Base-by-base conservation (phyloP, 2,329 filamentous ascomycete species). In the Fusarium chuoi region DNA sequence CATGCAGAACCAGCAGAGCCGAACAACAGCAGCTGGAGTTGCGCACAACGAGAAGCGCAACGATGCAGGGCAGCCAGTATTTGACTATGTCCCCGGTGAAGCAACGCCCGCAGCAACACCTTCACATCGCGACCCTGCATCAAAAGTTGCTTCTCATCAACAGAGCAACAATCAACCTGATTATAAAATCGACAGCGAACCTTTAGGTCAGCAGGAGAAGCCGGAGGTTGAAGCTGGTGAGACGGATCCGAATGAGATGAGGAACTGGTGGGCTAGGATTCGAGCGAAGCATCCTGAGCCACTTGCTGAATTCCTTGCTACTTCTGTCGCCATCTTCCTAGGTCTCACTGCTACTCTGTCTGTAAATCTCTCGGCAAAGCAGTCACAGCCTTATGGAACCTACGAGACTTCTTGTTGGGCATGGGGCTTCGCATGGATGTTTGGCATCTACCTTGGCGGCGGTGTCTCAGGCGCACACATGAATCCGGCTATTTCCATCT, bases 401-500 rank as follows among this genome's bases (percentile, higher is more conserved):
- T 77, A 75, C 36, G 75, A 77, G 42, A 77, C 75, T 3, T 71
- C 68, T 5, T 77, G 75, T 42, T 77, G 75, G 75, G 66, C 75
- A 7, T 77, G 75, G 73, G 75, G 75, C 0, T 77, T 77, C 15
- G 75, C 75, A 5, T 77, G 75, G 75, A 77, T 76, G 73, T 76
- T 77, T 35, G 75, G 75, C 4, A 77, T 77, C 0, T 77, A 77
- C 5, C 71, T 77, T 1, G 75, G 71, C 1, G 78, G 78, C 6
- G 78, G 79, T 30, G 75, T 80, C 0, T 79, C 78, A 1, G 79
- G 78, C 4, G 79, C 78, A 9, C 79, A 80, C 54, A 79, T 79
- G 73, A 80, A 83, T 45, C 82, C 82, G 17, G 78, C 80, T 4
- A 81, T 84, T 26, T 83, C 82, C 3, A 76, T 83, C 20, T 78